Evolutionary conservation across 2,329 filamentous ascomycete genomes (phyloP).

Genomic region (Aspergillus pseudoglaucus): DNA sequence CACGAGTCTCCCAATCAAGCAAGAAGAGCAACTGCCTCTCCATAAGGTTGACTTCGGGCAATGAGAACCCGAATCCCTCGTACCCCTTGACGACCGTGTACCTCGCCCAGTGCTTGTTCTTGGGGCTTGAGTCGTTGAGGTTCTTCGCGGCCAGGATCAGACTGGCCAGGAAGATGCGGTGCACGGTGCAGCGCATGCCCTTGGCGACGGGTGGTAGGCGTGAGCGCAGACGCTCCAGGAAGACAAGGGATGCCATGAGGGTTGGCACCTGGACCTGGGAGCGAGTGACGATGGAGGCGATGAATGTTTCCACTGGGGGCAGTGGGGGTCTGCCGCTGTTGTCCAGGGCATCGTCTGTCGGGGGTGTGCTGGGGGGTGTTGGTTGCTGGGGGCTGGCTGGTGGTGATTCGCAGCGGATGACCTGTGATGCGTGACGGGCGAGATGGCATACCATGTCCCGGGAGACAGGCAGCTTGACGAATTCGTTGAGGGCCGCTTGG

Average conservation of each 20-base stretch:
- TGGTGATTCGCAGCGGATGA: constrained; percentile 50
- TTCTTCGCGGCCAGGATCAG: constrained; percentile 78
- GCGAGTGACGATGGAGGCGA: constrained; percentile 79
- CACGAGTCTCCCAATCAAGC: constrained; percentile 87
- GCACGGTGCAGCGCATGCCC: constrained; percentile 90
- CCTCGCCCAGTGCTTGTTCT: constrained; percentile 99
- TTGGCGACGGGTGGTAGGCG: constrained; percentile 90
- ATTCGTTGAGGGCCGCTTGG: constrained; percentile 41
- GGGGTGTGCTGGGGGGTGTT: constrained; percentile 55
- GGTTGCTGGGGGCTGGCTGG: constrained; percentile 38
- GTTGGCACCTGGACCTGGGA: constrained; percentile 97
- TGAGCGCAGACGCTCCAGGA: constrained; percentile 75
- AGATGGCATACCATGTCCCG: constrained; percentile 44
- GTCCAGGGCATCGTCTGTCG: constrained; percentile 40
- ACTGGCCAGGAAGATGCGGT: constrained; percentile 85
- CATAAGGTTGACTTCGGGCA: constrained; percentile 98
- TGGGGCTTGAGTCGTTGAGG: constrained; percentile 94
- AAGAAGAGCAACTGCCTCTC: constrained; percentile 96
- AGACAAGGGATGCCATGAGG: constrained; percentile 93
- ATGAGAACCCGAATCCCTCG: constrained; percentile 79
- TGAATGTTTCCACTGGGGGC: constrained; percentile 83
- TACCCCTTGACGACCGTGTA: constrained; percentile 73
- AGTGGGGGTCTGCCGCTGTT: constrained; percentile 44
- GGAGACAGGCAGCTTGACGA: constrained; percentile 42
- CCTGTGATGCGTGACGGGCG: constrained; percentile 40